Base-by-base conservation (phyloP, 352 stramenopile species). In the Globisporangium paddicum region DNA sequence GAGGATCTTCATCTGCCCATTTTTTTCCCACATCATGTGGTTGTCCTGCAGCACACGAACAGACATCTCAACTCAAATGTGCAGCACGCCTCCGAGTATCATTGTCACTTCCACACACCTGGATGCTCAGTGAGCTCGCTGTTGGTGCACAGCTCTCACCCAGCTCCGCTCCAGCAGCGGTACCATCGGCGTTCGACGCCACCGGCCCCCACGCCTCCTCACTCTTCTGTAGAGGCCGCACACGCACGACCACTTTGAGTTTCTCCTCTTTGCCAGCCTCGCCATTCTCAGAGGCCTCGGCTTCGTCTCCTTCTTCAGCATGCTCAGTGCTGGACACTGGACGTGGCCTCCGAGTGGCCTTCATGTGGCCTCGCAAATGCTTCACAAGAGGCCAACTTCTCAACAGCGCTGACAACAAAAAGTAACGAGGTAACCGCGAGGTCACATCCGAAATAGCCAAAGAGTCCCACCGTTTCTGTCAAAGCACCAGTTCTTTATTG, bases 21-120 rank as follows among this genome's bases (percentile, higher is more conserved):
- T 87, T 59, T 87, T 90, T 60, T 90, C 77, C 79, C 79, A 87
- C 40, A 64, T 62, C 19, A 87, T 56, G 45, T 68, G 69, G 28
- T 75, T 79, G 34, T 72, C 63, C 77, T 81, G 14, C 37, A 25
- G 9, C n/a, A 16, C 10, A 40, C n/a, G 37, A 45, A 16, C 28
- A 32, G 6, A 32, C 28, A 32, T 32, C 28, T 32, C 28, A 32
- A 32, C 28, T 32, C 28, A 32, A n/a, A n/a, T n/a, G n/a, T n/a
- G n/a, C n/a, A n/a, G n/a, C n/a, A n/a, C n/a, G n/a, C n/a, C n/a
- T 3, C 28, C 6, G 28, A 32, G 3, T 32, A 32, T 32, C 28
- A 35, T 14, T 50, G 5, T 11, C 10, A 7, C n/a, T n/a, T 32
- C 23, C 8, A 47, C 30, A 5, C 32, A 78, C 73, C 67, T 80